Evolutionary conservation across 352 stramenopile species (phyloP).

Genomic region (Globisporangium nagaii): DNA sequence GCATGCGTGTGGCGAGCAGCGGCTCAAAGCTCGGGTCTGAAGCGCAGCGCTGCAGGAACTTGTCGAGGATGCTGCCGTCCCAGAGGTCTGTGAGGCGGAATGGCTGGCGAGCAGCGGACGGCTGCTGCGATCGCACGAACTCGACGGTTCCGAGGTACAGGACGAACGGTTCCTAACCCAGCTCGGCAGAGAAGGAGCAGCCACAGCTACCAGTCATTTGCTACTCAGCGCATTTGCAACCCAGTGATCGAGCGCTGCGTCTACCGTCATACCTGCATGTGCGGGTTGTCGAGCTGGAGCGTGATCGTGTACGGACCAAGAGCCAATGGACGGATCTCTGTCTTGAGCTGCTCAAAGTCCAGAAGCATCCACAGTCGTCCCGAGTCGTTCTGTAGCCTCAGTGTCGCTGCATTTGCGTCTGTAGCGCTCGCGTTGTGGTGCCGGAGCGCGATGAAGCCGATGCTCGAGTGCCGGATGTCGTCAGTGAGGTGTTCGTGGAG

Average conservation of each 20-base stretch:
- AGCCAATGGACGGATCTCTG: neutral
- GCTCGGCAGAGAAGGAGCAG: neutral
- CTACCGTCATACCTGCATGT: slow-evolving; percentile 5
- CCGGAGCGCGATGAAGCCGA: neutral
- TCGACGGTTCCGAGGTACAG: slow-evolving; percentile 2
- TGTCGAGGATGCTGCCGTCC: slow-evolving; percentile 14
- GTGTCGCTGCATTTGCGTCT: neutral
- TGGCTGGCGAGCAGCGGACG: neutral
- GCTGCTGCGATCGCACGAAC: neutral
- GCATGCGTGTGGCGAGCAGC: slow-evolving; percentile 21
- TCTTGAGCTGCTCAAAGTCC: slow-evolving; percentile 4
- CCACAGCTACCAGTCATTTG: neutral
- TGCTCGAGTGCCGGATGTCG: neutral
- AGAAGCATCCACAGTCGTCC: neutral
- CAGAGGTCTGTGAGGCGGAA: slow-evolving; percentile 13
- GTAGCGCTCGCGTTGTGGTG: neutral
- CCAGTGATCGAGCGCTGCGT: neutral
- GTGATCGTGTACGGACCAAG: neutral
- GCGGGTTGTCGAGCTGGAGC: slow-evolving; percentile 6
- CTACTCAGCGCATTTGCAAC: neutral
- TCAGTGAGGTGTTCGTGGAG: neutral
- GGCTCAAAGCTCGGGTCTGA: slow-evolving; percentile 23
- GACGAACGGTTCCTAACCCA: neutral
- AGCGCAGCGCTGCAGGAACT: slow-evolving; percentile 21
- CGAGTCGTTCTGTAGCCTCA: neutral